Evolutionary conservation across 768 basidiomycete genomes (phyloP).

Genomic region (Lenzites betulinus): DNA sequence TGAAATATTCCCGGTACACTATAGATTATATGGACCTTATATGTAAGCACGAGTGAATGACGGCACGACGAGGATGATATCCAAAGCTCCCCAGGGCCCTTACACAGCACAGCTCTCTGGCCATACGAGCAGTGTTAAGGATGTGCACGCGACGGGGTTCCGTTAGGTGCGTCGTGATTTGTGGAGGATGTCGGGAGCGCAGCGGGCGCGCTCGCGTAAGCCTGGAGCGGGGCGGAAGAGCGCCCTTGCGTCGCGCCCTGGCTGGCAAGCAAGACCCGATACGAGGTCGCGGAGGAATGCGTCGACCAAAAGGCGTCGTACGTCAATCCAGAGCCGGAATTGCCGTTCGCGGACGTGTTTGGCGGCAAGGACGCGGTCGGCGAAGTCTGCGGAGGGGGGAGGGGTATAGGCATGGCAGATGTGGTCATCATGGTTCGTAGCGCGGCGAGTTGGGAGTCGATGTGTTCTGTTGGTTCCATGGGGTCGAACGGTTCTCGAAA

Average conservation of each 20-base stretch:
- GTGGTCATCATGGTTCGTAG: slow-evolving; percentile 18
- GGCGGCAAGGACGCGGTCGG: not conserved
- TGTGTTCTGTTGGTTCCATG: slow-evolving; percentile 21
- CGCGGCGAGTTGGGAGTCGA: slow-evolving; percentile 22
- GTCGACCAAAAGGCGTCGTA: slow-evolving; percentile 28
- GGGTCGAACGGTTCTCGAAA: slow-evolving; percentile 22
- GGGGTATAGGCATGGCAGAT: slow-evolving; percentile 13
- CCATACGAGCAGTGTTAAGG: not conserved
- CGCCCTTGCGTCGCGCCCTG: not conserved
- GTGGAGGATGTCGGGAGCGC: not conserved
- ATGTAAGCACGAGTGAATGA: not conserved
- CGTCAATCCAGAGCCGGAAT: slow-evolving; percentile 16
- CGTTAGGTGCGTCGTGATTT: too few relatives aligned
- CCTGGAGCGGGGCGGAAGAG: slow-evolving; percentile 1
- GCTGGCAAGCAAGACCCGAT: slow-evolving; percentile 8
- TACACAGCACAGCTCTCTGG: too few relatives aligned
- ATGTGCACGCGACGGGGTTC: not conserved
- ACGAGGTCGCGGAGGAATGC: slow-evolving; percentile 18
- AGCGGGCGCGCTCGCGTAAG: slow-evolving; percentile 9
- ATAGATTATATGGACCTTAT: too few relatives aligned
- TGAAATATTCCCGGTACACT: too few relatives aligned
- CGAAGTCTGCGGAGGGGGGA: slow-evolving; percentile 1
- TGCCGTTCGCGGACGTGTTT: not conserved
- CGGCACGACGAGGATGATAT: too few relatives aligned
- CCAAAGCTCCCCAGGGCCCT: too few relatives aligned